phyloP scores from a whole-genome alignment of 208 protist genomes.

The Herpetomonas tarakana region DNA sequence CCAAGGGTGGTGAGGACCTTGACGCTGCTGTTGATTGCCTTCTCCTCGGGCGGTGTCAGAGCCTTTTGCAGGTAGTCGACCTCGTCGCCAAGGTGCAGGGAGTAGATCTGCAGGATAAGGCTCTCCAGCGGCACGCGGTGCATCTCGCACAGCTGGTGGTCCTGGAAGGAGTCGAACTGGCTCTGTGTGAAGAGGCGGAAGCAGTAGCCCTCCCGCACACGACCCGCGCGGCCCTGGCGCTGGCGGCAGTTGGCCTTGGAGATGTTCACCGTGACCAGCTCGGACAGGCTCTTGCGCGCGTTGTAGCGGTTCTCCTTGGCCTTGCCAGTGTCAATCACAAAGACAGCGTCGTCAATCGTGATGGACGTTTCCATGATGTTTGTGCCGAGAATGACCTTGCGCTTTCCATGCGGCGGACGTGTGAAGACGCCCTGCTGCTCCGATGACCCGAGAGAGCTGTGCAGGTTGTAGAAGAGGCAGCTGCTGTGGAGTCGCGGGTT shows the following conservation, averaged over 20 bases:
- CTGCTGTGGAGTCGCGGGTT: conserved; percentile 40
- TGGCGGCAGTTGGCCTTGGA: conserved; percentile 94
- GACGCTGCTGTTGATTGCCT: conserved; percentile 80
- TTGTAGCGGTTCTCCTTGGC: conserved; percentile 95
- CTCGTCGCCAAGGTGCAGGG: conserved; percentile 84
- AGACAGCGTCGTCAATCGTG: conserved; percentile 97
- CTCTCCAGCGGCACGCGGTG: conserved; percentile 94
- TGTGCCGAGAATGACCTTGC: conserved; percentile 96
- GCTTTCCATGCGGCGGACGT: conserved; percentile 70
- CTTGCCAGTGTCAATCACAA: conserved; percentile 97
- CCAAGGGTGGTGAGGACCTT: conserved; percentile 81
- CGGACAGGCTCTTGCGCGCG: conserved; percentile 68
- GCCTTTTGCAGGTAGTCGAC: conserved; percentile 89
- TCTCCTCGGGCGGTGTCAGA: conserved; percentile 77
- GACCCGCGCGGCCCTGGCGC: conserved; percentile 94
- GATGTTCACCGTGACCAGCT: conserved; percentile 90
- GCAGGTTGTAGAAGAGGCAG: conserved; percentile 89
- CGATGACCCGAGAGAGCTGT: conserved; percentile 89
- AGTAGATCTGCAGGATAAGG: conserved; percentile 93
- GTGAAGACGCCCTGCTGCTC: conserved; percentile 95
- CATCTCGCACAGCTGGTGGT: conserved; percentile 96
- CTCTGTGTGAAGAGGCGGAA: conserved; percentile 93
- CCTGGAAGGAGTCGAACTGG: conserved; percentile 78
- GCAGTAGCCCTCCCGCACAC: conserved; percentile 94
- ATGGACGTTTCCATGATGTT: conserved; percentile 99